phyloP scores from a whole-genome alignment of 2,329 filamentous ascomycete species.

The Neonectria faginata region DNA sequence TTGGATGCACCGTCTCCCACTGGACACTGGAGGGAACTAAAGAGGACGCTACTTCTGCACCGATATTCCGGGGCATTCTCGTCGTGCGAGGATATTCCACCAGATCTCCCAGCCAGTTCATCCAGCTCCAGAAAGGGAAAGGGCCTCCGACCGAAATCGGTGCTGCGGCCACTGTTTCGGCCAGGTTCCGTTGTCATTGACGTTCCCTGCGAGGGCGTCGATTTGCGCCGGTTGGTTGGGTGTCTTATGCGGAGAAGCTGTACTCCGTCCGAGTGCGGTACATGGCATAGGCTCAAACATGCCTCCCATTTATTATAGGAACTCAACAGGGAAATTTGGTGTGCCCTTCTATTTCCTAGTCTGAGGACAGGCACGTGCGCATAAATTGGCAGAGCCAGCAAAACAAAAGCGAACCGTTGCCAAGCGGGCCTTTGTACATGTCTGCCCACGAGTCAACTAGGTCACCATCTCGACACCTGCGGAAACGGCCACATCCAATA shows the following conservation, averaged over 20 bases:
- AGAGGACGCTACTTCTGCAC: slow-evolving; percentile 31
- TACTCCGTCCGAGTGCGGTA: slow-evolving; percentile 4
- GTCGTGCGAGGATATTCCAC: slow-evolving; percentile 23
- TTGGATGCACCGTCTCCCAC: slow-evolving; percentile 2
- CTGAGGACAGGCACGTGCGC: neutral
- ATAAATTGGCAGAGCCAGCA: neutral
- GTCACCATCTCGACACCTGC: neutral
- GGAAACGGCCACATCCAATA: neutral
- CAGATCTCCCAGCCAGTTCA: slow-evolving; percentile 1
- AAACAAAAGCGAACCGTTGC: neutral
- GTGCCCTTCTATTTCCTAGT: neutral
- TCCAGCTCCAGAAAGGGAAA: slow-evolving; percentile 14
- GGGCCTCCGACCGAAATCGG: slow-evolving; percentile 8
- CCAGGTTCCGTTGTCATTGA: slow-evolving; percentile 34
- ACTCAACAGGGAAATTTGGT: neutral
- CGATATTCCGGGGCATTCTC: slow-evolving; percentile 36
- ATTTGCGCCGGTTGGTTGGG: slow-evolving; percentile 25
- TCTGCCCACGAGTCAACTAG: neutral
- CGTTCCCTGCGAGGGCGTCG: slow-evolving; percentile 6
- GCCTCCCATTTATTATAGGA: neutral
- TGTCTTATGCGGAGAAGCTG: slow-evolving; percentile 22
- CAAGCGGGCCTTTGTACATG: neutral
- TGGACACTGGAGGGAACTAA: slow-evolving; percentile 4
- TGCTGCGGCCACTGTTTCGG: slow-evolving; percentile 30
- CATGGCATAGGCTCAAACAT: neutral